Base-by-base conservation (phyloP, 164 flowering plant species). In the Vitis vinifera region DNA sequence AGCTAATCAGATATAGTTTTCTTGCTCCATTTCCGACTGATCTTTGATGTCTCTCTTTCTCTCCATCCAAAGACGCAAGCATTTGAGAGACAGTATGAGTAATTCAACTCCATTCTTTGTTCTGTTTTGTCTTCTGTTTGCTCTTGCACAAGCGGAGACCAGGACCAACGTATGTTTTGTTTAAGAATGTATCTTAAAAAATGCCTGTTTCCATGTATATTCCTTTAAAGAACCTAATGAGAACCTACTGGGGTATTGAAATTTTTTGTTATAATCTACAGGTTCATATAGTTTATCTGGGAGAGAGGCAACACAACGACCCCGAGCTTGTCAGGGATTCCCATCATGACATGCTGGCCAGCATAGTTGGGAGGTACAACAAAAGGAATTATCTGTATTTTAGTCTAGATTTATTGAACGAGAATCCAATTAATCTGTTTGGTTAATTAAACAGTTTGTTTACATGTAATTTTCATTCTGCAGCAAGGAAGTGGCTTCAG, bases 281-380 rank as follows among this genome's bases (percentile, higher is more conserved):
- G 82, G 78, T 81, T 50, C 78, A 81, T 29, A 83, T 86, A 12
- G 82, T 82, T 30, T 86, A 83, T 65, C 51, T 84, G 70, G 88
- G 86, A 55, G 78, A 75, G 66, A 84, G 30, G 71, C 60, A 13
- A 64, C 82, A 81, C 13, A 75, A 80, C 12, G 77, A 87, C 68
- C 77, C 81, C 0, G 44, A 62, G 16, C 52, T 62, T 1, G 51
- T 67, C 16, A 52, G 29, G 11, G 67, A 78, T 13, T 73, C 81
- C 2, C 88, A 84, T 70, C 84, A 77, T 59, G 71, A 80, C 47
- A 69, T 84, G 73, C 78, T 87, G 1, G 66, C 84, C 8, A 49
- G 71, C 1, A 44, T 87, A 2, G 62, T 84, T 9, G 85, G 84
- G 56, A 81, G 85, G 86, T 83, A 73, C 30, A 14, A 17, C 12